A percentile compares a stretch with the other conserved stretches of the same genome.
Conservation (phyloP, 805 yeast genomes). For the Candida awuae region DNA sequence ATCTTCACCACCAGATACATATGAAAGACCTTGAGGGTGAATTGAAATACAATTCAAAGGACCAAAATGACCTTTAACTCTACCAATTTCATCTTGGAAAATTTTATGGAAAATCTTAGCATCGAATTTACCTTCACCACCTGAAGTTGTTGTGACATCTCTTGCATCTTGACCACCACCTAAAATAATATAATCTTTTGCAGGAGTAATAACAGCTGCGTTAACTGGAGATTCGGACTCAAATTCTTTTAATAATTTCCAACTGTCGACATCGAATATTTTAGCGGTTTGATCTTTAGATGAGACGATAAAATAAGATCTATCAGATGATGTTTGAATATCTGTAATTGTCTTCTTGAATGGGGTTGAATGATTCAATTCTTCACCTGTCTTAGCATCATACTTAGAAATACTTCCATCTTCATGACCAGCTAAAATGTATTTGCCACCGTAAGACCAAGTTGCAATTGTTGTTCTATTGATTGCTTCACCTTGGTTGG, state of each 20-base stretch:
- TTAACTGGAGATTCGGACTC: slow-evolving; percentile 90
- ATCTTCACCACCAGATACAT: slow-evolving; percentile 98
- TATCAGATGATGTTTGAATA: slow-evolving; percentile 81
- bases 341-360: slow-evolving; percentile 82
- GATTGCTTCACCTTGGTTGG: slow-evolving; percentile 40
- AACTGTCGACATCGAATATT: slow-evolving; percentile 68
- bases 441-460: slow-evolving; percentile 71
- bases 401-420: slow-evolving; percentile 81
- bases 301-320: slow-evolving; percentile 82
- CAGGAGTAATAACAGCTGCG: slow-evolving; percentile 89
- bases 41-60: slow-evolving; percentile 91
- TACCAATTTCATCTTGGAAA: slow-evolving; percentile 91
- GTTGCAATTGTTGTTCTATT: slow-evolving; percentile 70
- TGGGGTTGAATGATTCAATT: slow-evolving; percentile 46
- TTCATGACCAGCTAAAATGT: slow-evolving; percentile 78
- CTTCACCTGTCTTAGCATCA: slow-evolving; percentile 68
- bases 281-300: slow-evolving; percentile 86
- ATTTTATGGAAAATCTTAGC: slow-evolving; percentile 93
- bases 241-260: slow-evolving; percentile 64
- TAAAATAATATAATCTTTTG: slow-evolving; percentile 82
- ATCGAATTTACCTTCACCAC: slow-evolving; percentile 92
- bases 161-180: slow-evolving; percentile 99
- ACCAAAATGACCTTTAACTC: slow-evolving; percentile 98
- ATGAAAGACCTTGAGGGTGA: slow-evolving; percentile 88
- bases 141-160: slow-evolving; percentile 95